Evolutionary conservation across 169 alveolate species (phyloP), one percentile per base, ranked within the genome.

Genomic region (Cystoisospora suis): DNA sequence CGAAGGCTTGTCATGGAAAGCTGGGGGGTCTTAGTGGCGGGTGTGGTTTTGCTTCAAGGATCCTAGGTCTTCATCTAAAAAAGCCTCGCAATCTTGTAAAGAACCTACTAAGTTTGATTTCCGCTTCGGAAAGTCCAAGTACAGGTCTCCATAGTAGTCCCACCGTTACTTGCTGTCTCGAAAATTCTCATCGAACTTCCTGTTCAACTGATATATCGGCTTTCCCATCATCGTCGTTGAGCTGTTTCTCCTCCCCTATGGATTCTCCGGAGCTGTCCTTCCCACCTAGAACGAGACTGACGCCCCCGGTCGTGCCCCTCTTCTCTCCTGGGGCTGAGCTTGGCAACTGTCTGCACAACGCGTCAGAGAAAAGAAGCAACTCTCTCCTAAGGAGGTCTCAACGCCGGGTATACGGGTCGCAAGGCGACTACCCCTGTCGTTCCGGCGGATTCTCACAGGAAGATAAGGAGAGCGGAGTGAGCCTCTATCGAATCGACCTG

Each of bases 291-390:
- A n/a, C n/a, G n/a, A n/a, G n/a, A n/a, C n/a, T n/a, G n/a, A n/a
- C n/a, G n/a, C n/a, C 72, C 72, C 40, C 15, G 6, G 72, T 58
- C 72, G 72, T 58, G 72, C 72, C 72, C 29, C 72, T 58, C 72
- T 58, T 58, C 72, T 29, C 72, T 3, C 15, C 72, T 58, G 72
- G 72, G 5, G 72, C 72, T 7, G 72, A 58, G 29, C 72, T 58
- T 58, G 72, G 40, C 72, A 27, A 3, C 15, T 4, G 2, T 7
- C 72, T 7, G 23, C 72, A 7, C 72, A 9, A 3, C 72, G 2
- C 6, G 3, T 29, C 72, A 58, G 29, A 4, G 72, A 3, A 7
- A 27, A 29, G 12, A 36, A 36, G 29, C 72, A 36, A 29, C 29
- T 9, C n/a, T 58, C 40, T 58, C 12, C 72, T 1, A 58, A 58